Base-by-base conservation (phyloP, 164 flowering plant genomes). In the Vitis rotundifolia region DNA sequence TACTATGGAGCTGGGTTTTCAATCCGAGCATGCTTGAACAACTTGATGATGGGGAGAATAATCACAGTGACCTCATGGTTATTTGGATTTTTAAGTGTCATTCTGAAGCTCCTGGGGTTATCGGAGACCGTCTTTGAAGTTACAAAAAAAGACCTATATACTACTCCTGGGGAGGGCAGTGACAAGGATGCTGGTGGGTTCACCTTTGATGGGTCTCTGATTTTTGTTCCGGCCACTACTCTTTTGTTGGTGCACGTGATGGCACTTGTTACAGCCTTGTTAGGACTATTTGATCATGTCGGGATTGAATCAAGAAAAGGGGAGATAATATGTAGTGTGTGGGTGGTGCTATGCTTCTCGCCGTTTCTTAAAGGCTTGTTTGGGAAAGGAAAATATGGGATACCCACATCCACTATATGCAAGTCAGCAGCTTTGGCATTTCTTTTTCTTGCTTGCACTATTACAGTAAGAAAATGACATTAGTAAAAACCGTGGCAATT, bases 1-100 rank as follows among this genome's bases (percentile, higher is more conserved):
- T 85, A 71, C 73, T 29, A 81, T 0, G 19, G n/a, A 1, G 9
- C 37, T 1, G 82, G 85, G 7, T 61, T 65, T 2, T 73, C 91
- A 0, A 26, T 78, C 9, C 71, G 77, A 0, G 67, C 74, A n/a
- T 88, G 93, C 90, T 91, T 88, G 89, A 84, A 82, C 70, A 73
- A 68, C 67, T 79, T 80, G 14, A 74, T 79, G 61, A 83, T 83
- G 80, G 6, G 3, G 7, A 76, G 84, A 73, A 78, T 88, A 22
- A 61, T 0, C 11, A 18, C 84, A 2, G 26, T 66, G 3, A 77
- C 76, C 3, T 76, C 88, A 13, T 80, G 84, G 78, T 61, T 84
- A 2, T 84, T 86, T 51, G 86, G 87, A 1, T 2, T 79, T 19
- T 3, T 80, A 2, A 66, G 68, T 22, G 78, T 71, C 1, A 1